phyloP scores from a whole-genome alignment of 2,329 filamentous ascomycete species.

The Cladosporium velox region DNA sequence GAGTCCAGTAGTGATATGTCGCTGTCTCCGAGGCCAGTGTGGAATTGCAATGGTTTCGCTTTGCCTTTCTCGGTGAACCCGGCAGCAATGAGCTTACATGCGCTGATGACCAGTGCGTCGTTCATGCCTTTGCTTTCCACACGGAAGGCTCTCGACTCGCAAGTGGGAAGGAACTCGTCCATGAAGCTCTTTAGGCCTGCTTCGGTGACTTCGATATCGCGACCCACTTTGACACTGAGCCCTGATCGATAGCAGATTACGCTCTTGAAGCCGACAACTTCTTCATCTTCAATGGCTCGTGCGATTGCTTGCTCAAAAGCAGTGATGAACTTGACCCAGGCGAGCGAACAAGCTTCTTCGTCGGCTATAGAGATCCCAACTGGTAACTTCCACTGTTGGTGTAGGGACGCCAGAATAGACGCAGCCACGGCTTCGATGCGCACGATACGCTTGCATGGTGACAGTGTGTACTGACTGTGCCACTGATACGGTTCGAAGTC shows the following conservation, averaged over 20 bases:
- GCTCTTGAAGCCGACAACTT: conserved; percentile 79
- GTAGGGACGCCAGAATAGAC: conserved; percentile 56
- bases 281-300: conserved; percentile 61
- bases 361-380: conserved; percentile 33
- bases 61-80: conserved; percentile 44
- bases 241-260: conserved; percentile 81
- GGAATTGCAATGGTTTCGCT: conserved; percentile 78
- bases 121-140: conserved; percentile 68
- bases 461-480: conserved; percentile 66
- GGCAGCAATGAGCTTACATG: conserved; percentile 59
- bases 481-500: conserved; percentile 61
- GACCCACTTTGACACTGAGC: conserved; percentile 60
- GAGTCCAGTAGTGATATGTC: conserved; percentile 70
- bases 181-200: conserved; percentile 39
- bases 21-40: conserved; percentile 79
- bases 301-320: conserved; percentile 57
- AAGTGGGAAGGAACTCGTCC: conserved; percentile 44
- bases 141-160: conserved; percentile 47
- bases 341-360: conserved; percentile 34
- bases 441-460: conserved; percentile 70
- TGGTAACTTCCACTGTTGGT: conserved; percentile 34
- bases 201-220: conserved; percentile 41
- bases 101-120: conserved; percentile 66
- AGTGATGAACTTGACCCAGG: conserved; percentile 49
- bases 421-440: conserved; percentile 74